phyloP scores from a whole-genome alignment of 768 basidiomycete genomes.

The Leccinum obscurum region DNA sequence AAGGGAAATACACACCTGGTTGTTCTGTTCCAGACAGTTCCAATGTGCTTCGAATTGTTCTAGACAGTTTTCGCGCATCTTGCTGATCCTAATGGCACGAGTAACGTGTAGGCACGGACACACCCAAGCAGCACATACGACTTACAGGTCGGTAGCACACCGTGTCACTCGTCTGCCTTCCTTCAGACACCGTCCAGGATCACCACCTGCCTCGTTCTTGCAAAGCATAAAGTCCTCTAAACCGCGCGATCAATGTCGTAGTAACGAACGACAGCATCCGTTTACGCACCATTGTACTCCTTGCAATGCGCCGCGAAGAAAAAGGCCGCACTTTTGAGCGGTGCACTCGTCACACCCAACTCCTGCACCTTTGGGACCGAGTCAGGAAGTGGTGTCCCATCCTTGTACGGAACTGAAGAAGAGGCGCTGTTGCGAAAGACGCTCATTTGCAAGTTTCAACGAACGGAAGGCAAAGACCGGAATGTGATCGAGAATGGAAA shows the following conservation, averaged over 20 bases:
- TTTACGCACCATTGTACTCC: conserved; percentile 88
- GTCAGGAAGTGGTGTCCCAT: conserved; percentile 65
- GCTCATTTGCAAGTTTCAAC: conserved; percentile 48
- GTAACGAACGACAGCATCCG: neutral
- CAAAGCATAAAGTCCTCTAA: conserved; percentile 97
- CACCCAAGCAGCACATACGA: conserved; percentile 13
- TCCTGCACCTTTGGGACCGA: conserved; percentile 80
- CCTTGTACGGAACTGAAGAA: conserved; percentile 52
- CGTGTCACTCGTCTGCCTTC: conserved; percentile 95
- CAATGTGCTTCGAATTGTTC: conserved; percentile 89
- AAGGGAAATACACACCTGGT: conserved; percentile 67
- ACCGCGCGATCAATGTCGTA: conserved; percentile 9
- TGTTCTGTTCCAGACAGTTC: conserved; percentile 91
- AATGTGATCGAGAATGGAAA: conserved; percentile 23
- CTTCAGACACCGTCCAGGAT: conserved; percentile 91
- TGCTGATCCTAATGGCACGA: conserved; percentile 65
- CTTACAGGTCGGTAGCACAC: conserved; percentile 92
- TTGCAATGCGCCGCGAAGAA: conserved; percentile 96
- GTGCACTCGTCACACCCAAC: conserved; percentile 86
- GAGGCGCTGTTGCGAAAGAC: conserved; percentile 50
- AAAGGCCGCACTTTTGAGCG: conserved; percentile 94
- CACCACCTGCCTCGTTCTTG: conserved; percentile 80
- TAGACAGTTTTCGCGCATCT: conserved; percentile 91
- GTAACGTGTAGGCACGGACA: neutral
- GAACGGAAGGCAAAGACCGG: conserved; percentile 15